Evolutionary conservation across 176 grass and related monocot genomes (phyloP).

Genomic region (Elaeis guineensis): DNA sequence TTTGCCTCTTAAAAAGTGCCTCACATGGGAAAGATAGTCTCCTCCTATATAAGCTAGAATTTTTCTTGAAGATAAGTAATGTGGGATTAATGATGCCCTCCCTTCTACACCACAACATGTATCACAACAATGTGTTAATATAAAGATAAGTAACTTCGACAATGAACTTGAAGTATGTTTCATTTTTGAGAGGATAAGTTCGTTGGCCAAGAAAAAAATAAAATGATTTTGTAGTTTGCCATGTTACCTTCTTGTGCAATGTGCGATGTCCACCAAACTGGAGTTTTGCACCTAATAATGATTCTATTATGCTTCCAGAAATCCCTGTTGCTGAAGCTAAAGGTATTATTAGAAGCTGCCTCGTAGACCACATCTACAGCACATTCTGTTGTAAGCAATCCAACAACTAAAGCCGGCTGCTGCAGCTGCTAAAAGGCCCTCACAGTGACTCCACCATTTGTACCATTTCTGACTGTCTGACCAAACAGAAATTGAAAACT

Average conservation of each 20-base stretch:
- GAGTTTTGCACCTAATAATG: conserved; percentile 70
- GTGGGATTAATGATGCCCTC: no score
- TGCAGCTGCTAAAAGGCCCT: conserved; percentile 68
- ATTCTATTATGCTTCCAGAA: conserved; percentile 81
- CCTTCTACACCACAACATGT: no score
- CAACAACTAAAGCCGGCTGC: conserved; percentile 65
- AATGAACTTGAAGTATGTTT: no score
- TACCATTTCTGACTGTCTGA: conserved; percentile 73
- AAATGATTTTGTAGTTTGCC: not conserved
- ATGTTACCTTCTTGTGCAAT: conserved; percentile 63
- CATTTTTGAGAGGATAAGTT: not conserved
- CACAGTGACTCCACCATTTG: conserved; percentile 75
- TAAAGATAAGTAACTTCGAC: no score
- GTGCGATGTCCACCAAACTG: conserved; percentile 85
- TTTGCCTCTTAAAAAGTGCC: no score
- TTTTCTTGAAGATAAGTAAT: no score
- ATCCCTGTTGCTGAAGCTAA: conserved; percentile 63
- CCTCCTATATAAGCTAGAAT: no score
- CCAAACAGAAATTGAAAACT: conserved; percentile 6
- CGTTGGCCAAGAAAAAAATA: not conserved
- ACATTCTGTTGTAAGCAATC: conserved; percentile 64
- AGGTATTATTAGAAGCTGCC: conserved; percentile 65
- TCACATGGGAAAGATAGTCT: no score
- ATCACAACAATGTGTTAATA: no score
- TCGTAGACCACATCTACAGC: conserved; percentile 38